Evolutionary conservation across 805 yeast species (phyloP), one percentile per base, ranked within the genome.

Genomic region (Teunomyces atbi): DNA sequence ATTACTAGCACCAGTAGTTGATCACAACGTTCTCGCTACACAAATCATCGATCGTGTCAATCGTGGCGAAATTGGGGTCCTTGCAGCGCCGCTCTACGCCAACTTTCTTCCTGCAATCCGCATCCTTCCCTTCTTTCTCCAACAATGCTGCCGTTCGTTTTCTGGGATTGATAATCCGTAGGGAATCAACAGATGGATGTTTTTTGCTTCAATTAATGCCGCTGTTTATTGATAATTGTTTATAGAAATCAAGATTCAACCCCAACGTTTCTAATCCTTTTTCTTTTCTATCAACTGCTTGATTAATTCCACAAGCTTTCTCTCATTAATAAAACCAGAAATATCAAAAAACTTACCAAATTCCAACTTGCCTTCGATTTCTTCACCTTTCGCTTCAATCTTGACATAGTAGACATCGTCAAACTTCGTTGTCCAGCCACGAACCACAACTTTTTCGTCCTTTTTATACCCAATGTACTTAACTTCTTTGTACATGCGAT

Each of bases 1-100:
- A 26, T 77, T 78, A 47, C 55, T 79, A 37, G 82, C 82, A 0
- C 84, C 84, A 0, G 32, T 77, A 6, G 69, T 78, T 0, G 67
- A 70, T 44, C 71, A 66, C 42, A 28, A 36, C 1, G 56, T 58
- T 26, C 57, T 79, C 33, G 78, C 82, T 0, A 29, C 29, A 2
- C 50, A 59, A 4, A 65, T 78, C 2, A 54, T 65, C 1, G 56
- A 59, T 4, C 64, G 64, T 11, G 54, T 76, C 1, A 55, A 60
- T 16, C 42, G 36, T 2, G 81, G 82, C 1, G 62, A 64, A 28
- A 54, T 57, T 20, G 84, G 83, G 0, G 61, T 61, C 1, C 56
- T 77, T 43, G 62, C 73, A 41, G 67, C 56, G 41, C 83, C 84
- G 1, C 55, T 77, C 7, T 79, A 79, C 56, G 73, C 78, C 3